phyloP scores from a whole-genome alignment of 257 asterid species.

The Plantago major region DNA sequence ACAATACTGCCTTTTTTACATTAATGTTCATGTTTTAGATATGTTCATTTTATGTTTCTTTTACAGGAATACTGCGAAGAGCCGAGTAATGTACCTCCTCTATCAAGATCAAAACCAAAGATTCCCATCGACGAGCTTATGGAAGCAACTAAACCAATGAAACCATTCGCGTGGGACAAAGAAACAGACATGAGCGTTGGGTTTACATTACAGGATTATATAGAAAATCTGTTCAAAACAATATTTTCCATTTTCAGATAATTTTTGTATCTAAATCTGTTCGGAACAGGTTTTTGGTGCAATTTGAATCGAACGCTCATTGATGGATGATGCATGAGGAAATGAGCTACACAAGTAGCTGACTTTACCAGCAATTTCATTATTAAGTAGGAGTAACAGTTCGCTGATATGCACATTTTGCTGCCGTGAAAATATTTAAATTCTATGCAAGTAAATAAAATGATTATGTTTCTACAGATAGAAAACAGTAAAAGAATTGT shows the following conservation, averaged over 20 bases:
- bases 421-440: too few relatives aligned
- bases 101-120: constrained; percentile 46
- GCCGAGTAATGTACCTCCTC: constrained; percentile 31
- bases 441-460: too few relatives aligned
- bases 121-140: constrained; percentile 48
- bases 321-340: too few relatives aligned
- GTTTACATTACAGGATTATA: constrained; percentile 28
- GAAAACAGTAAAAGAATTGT: too few relatives aligned
- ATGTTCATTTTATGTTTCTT: neutral
- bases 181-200: constrained; percentile 57
- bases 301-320: too few relatives aligned
- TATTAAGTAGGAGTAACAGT: too few relatives aligned
- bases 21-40: neutral
- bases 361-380: too few relatives aligned
- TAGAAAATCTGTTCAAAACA: constrained; percentile 30
- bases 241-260: constrained; percentile 21
- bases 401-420: too few relatives aligned
- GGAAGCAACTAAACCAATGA: constrained; percentile 55
- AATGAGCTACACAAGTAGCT: too few relatives aligned
- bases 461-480: too few relatives aligned
- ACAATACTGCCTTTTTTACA: neutral
- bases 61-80: constrained; percentile 43
- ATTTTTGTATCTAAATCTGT: neutral
- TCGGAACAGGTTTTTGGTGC: too few relatives aligned
- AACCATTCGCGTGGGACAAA: constrained; percentile 50